A percentile compares a stretch with the other conserved stretches of the same genome.
phyloP scores from a whole-genome alignment of 495 filamentous ascomycete species.

The Neurospora sp. region DNA sequence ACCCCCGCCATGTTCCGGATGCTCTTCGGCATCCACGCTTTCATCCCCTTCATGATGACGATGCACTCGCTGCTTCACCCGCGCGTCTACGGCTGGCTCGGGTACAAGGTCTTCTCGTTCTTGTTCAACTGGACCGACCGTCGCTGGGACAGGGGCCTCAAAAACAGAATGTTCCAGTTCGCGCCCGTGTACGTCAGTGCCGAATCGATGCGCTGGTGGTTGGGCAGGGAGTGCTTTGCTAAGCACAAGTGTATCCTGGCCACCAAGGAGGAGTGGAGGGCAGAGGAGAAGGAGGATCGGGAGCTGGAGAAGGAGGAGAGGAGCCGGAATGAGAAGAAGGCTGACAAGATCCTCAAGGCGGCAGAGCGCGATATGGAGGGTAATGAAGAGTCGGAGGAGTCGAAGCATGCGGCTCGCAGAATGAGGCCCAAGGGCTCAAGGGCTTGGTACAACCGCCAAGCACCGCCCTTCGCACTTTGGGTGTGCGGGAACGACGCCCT shows the following conservation, averaged over 20 bases:
- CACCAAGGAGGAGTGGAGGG: constrained; percentile 55
- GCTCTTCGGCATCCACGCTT: constrained; percentile 88
- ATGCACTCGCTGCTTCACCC: constrained; percentile 59
- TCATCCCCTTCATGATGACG: constrained; percentile 91
- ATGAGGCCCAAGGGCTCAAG: constrained; percentile 30
- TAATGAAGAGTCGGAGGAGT: neutral
- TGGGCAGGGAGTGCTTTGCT: constrained; percentile 84
- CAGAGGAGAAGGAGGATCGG: constrained; percentile 55
- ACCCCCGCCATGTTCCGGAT: constrained; percentile 65
- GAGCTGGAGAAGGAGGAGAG: constrained; percentile 11
- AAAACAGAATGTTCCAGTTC: constrained; percentile 83
- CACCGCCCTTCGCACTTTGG: constrained; percentile 86
- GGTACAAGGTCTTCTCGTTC: constrained; percentile 84
- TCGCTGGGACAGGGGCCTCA: constrained; percentile 74
- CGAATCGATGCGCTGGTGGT: constrained; percentile 94
- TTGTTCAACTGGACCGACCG: constrained; percentile 83
- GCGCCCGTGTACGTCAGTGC: constrained; percentile 82
- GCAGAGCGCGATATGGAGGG: constrained; percentile 9
- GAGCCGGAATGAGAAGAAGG: neutral
- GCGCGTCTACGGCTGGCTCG: constrained; percentile 68
- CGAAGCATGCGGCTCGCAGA: constrained; percentile 11
- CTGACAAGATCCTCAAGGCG: constrained; percentile 1
- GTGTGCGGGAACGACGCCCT: constrained; percentile 70
- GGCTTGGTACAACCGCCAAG: constrained; percentile 74
- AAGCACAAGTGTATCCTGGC: constrained; percentile 83